Conservation (phyloP, 441 rosid species). For the Metrosideros polymorpha region DNA sequence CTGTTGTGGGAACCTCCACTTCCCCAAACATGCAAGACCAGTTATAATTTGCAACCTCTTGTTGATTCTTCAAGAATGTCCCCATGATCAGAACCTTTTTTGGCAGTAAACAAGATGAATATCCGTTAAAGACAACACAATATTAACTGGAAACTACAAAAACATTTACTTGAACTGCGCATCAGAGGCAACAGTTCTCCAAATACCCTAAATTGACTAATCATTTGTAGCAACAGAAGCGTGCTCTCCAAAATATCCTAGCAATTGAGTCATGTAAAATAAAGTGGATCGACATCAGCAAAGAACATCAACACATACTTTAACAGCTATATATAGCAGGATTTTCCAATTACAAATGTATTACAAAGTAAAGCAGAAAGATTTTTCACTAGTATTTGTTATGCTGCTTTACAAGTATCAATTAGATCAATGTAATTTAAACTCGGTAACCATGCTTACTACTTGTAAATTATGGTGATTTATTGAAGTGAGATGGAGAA, state of each 20-base stretch:
- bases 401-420: background rate
- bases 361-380: background rate
- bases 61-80: conserved; percentile 51
- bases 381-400: background rate
- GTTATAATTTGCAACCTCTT: conserved; percentile 35
- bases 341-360: conserved; percentile 1
- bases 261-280: background rate
- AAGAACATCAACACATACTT: background rate
- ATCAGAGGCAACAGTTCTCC: background rate
- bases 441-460: background rate
- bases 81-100: conserved; percentile 56
- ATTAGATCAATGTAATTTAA: background rate
- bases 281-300: background rate
- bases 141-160: background rate
- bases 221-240: background rate
- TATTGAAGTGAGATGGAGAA: background rate
- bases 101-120: background rate
- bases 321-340: background rate
- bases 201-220: background rate
- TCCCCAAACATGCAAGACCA: conserved; percentile 99
- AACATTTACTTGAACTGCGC: background rate
- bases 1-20: conserved; percentile 80
- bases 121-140: background rate
- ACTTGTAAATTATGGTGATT: background rate
- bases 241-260: background rate